phyloP scores from a whole-genome alignment of 1,284 basidiomycete genomes.

The Xerocomus minutiporus region DNA sequence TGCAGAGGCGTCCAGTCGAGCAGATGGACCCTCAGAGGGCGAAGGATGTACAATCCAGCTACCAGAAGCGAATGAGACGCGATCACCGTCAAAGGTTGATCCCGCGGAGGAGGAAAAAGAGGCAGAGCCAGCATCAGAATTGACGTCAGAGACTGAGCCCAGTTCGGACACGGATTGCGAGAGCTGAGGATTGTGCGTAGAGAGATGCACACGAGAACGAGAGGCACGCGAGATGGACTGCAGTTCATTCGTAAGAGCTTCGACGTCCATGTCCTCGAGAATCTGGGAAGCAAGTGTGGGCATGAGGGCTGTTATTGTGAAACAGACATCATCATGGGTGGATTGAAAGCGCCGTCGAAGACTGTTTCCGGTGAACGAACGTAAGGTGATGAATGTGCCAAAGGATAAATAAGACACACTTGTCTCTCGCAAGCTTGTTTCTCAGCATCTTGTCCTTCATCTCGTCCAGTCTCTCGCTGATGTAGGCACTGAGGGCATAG shows the following conservation, averaged over 20 bases:
- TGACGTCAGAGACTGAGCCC: constrained; percentile 42
- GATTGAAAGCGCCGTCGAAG: constrained; percentile 74
- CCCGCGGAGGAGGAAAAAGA: constrained; percentile 34
- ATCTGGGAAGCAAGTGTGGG: constrained; percentile 75
- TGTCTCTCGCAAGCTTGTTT: constrained; percentile 67
- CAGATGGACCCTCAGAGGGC: constrained; percentile 8
- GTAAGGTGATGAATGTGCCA: constrained; percentile 6
- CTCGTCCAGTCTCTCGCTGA: constrained; percentile 64
- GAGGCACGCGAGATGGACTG: constrained; percentile 31
- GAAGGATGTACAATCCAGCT: constrained; percentile 54
- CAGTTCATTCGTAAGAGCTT: constrained; percentile 71
- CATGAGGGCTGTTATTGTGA: constrained; percentile 76
- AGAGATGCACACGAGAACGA: constrained; percentile 20
- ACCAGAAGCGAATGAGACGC: constrained; percentile 33
- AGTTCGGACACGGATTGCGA: constrained; percentile 38
- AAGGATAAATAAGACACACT: constrained; percentile 45
- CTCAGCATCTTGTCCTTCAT: constrained; percentile 63
- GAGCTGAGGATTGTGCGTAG: constrained; percentile 18
- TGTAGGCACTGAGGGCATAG: constrained; percentile 68
- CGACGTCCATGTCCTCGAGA: constrained; percentile 77
- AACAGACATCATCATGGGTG: constrained; percentile 79
- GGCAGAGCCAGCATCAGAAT: constrained; percentile 48
- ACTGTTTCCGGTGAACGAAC: constrained; percentile 37
- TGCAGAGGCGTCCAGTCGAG: constrained; percentile 7
- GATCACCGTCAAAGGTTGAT: constrained; percentile 26